Conservation (phyloP, 192 early-diverging fungal species). For the Rhizoclosmatium sp. region DNA sequence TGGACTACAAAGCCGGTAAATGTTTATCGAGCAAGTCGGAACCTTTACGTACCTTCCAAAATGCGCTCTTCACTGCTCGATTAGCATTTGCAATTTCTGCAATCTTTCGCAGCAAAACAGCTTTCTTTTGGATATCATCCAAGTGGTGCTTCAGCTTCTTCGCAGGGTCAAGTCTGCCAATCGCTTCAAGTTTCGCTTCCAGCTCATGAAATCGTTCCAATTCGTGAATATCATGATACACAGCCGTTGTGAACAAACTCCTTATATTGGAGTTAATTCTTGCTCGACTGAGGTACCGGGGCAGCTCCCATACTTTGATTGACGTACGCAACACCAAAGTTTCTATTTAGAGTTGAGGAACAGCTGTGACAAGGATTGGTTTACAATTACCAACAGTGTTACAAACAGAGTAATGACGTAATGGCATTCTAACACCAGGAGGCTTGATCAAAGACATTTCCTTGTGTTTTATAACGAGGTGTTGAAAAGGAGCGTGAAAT, state of each 20-base stretch:
- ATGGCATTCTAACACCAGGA: constrained; percentile 3
- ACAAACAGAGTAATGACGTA: constrained; percentile 4
- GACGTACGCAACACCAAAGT: constrained; percentile 16
- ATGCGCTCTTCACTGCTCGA: constrained; percentile 31
- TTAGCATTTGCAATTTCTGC: constrained; percentile 5
- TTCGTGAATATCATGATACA: constrained; percentile 11
- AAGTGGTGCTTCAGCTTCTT: constrained; percentile 3
- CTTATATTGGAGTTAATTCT: constrained; percentile 31
- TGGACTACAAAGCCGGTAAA: not conserved
- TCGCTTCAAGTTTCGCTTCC: not conserved
- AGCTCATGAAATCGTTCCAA: constrained; percentile 11
- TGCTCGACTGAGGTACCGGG: constrained; percentile 2
- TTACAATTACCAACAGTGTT: constrained; percentile 23
- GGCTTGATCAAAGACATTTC: constrained; percentile 28
- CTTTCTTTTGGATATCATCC: constrained; percentile 22
- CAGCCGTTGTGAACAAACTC: constrained; percentile 10
- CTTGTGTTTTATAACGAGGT: constrained; percentile 14
- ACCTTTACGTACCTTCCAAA: constrained; percentile 27
- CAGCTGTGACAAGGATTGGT: not conserved
- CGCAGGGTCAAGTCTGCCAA: not conserved
- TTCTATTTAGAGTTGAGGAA: not conserved
- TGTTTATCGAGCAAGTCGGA: not conserved
- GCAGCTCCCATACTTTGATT: not conserved
- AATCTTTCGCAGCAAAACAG: not conserved
- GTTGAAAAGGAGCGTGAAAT: constrained; percentile 1